Percentiles rank a stretch among this genome's conserved stretches.
phyloP scores from a whole-genome alignment of 2,329 filamentous ascomycete genomes.

The Bipolaris bicolor region DNA sequence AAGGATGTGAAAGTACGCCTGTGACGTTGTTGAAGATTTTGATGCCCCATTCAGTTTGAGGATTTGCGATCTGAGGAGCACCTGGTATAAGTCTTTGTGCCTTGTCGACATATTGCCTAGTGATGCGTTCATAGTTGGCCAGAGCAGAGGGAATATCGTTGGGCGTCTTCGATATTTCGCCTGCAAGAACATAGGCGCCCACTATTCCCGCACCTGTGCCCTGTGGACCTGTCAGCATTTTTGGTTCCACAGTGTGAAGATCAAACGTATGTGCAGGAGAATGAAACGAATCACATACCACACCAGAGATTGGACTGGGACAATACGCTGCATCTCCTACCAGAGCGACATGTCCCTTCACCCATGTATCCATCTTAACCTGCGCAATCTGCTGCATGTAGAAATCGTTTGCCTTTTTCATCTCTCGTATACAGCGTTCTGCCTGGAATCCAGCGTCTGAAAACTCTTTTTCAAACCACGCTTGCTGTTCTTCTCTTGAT shows the following conservation, averaged over 20 bases:
- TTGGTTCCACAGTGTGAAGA: too few species aligned
- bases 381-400: conserved; percentile 54
- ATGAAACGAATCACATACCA: conserved; percentile 18
- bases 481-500: conserved; percentile 30
- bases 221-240: conserved; percentile 15
- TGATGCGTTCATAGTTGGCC: conserved; percentile 26
- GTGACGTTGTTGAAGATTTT: conserved; percentile 23
- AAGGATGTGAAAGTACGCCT: conserved; percentile 23
- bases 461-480: conserved; percentile 37
- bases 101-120: conserved; percentile 31
- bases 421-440: conserved; percentile 46
- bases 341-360: conserved; percentile 49
- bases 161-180: conserved; percentile 38
- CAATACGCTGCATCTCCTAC: conserved; percentile 51
- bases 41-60: conserved; percentile 35
- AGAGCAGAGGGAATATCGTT: conserved; percentile 31
- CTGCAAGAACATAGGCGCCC: conserved; percentile 50
- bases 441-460: conserved; percentile 49
- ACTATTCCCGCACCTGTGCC: conserved; percentile 45
- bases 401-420: conserved; percentile 52
- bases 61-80: conserved; percentile 32
- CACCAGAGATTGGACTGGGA: conserved; percentile 42
- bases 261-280: neutral
- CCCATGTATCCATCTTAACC: conserved; percentile 47
- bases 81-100: conserved; percentile 35